Evolutionary conservation across 306 rosid species (phyloP).

Genomic region (Hippophae rhamnoides): DNA sequence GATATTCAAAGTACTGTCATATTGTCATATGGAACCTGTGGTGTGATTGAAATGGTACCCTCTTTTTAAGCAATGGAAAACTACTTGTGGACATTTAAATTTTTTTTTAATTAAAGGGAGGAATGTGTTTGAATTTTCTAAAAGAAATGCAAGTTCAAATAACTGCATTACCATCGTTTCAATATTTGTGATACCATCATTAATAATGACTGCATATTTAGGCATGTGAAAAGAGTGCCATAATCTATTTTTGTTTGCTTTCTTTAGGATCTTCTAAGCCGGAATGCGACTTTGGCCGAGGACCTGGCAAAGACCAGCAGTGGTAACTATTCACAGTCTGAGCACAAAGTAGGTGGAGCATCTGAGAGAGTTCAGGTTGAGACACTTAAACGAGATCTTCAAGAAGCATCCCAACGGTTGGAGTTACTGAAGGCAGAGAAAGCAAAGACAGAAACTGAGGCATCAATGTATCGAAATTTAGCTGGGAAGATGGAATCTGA

Average conservation of each 20-base stretch:
- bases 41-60: neutral
- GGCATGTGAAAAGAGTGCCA: neutral
- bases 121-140: too few species aligned
- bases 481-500: constrained; percentile 88
- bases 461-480: constrained; percentile 43
- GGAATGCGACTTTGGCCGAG: constrained; percentile 82
- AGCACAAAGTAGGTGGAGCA: constrained; percentile 51
- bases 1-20: neutral
- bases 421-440: constrained; percentile 70
- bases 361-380: constrained; percentile 62
- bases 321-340: constrained; percentile 30
- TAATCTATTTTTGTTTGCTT: constrained; percentile 13
- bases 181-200: neutral
- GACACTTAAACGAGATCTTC: constrained; percentile 67
- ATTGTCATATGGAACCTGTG: neutral
- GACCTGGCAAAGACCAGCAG: constrained; percentile 57
- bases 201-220: neutral
- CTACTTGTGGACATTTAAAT: neutral
- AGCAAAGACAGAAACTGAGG: constrained; percentile 64
- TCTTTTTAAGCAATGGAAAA: neutral
- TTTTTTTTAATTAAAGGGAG: too few species aligned
- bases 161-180: too few species aligned
- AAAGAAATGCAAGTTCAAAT: too few species aligned
- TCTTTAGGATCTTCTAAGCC: constrained; percentile 63
- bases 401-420: constrained; percentile 61